phyloP scores from a whole-genome alignment of 2,329 filamentous ascomycete genomes.

The Mycosphaerella sp. region DNA sequence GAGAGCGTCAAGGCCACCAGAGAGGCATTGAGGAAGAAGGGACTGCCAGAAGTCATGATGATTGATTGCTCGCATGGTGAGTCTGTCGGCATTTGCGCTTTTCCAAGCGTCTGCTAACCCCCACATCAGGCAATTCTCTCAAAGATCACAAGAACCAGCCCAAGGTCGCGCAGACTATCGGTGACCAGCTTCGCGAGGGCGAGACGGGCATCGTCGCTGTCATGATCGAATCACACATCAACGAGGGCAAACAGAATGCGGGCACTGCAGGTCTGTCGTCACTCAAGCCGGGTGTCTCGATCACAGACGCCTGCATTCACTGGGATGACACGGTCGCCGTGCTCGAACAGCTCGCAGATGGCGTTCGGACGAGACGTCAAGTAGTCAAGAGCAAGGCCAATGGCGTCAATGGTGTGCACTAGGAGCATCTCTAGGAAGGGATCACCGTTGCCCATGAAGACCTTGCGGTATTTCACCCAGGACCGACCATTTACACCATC shows the following conservation, averaged over 20 bases:
- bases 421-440: neutral
- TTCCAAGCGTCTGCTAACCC: neutral
- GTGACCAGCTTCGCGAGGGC: conserved; percentile 78
- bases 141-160: conserved; percentile 98
- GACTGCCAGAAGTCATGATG: conserved; percentile 86
- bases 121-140: conserved; percentile 71
- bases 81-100: conserved; percentile 24
- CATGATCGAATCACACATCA: conserved; percentile 98
- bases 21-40: conserved; percentile 73
- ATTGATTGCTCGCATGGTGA: conserved; percentile 94
- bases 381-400: conserved; percentile 26
- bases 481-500: neutral
- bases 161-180: conserved; percentile 74
- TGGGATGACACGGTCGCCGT: conserved; percentile 81
- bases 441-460: neutral
- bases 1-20: conserved; percentile 74
- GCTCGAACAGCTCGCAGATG: conserved; percentile 77
- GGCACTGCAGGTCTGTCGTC: conserved; percentile 63
- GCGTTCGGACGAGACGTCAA: conserved; percentile 67
- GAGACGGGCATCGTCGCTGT: conserved; percentile 88
- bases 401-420: conserved; percentile 20
- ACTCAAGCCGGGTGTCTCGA: conserved; percentile 84
- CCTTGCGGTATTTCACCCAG: neutral
- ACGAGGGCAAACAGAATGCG: conserved; percentile 73
- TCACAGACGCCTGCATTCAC: conserved; percentile 92